Base-by-base conservation (phyloP, 2,329 filamentous ascomycete genomes). In the Moelleriella libera region DNA sequence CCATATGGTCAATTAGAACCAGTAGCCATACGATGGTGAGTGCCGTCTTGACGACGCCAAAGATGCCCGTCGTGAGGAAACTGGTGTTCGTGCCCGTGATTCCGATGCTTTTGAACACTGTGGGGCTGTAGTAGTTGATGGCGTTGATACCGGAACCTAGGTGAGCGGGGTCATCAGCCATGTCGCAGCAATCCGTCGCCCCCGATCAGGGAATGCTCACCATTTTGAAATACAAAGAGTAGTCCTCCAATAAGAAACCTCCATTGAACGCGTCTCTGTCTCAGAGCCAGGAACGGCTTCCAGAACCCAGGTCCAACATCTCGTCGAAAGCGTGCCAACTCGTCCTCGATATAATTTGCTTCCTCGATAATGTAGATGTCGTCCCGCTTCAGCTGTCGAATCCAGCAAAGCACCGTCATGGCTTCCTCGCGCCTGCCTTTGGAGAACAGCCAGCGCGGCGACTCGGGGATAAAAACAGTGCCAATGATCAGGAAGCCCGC, bases 161-260 rank as follows among this genome's bases (percentile, higher is more conserved):
- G 46, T 21, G 45, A n/a, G 8, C 11, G n/a, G 21, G 21, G 30
- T 34, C 10, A 32, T 43, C 43, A 49, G 40, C 47, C 47, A 41
- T 45, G 34, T 47, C 45, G 44, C 41, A n/a, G 9, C 8, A n/a
- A 28, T 28, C 12, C 9, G 12, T 28, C 12, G 21, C 29, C 28
- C 14, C 9, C 10, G 42, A 43, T 7, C 29, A 14, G 4, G 28
- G 29, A 37, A 21, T 12, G 29, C 60, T 54, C 56, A 45, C 81
- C 81, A 55, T 90, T 90, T 63, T 90, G 85, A 73, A 80, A 88
- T 47, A 89, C 68, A 69, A 89, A 89, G 21, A 90, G 71, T 57
- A 85, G 75, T 48, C 76, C 75, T 44, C 85, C 85, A 9, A 89
- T 71, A 60, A 86, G 76, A 64, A 90, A 80, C 41, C 85, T 77